Evolutionary conservation across 495 filamentous ascomycete species (phyloP).

Genomic region (Lasiosphaeriaceae sp.): DNA sequence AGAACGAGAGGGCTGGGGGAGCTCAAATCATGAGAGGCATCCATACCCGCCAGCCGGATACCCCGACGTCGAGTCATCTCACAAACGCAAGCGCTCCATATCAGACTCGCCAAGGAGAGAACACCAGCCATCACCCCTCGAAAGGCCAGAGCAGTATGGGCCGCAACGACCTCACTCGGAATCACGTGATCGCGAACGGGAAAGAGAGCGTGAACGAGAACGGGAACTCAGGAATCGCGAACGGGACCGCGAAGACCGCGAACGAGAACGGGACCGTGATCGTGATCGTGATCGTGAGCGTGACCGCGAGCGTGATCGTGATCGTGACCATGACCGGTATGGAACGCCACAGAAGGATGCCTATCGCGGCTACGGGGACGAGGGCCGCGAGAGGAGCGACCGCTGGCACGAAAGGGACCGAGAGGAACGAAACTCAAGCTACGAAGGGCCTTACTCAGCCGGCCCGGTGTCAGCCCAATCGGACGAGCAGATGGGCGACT

Average conservation of each 20-base stretch:
- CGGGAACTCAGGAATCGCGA: background rate
- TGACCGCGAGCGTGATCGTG: background rate
- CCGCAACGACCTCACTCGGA: constrained; percentile 32
- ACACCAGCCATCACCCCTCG: constrained; percentile 21
- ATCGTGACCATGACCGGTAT: constrained; percentile 33
- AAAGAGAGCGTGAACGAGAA: constrained; percentile 23
- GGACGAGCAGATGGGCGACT: constrained; percentile 44
- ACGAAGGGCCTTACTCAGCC: constrained; percentile 39
- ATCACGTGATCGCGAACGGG: constrained; percentile 31
- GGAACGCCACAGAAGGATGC: constrained; percentile 31
- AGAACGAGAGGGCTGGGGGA: constrained; percentile 26
- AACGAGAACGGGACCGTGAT: background rate
- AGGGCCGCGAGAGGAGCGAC: constrained; percentile 36
- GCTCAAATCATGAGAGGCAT: constrained; percentile 32
- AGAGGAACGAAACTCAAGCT: constrained; percentile 42
- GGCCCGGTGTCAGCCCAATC: constrained; percentile 35
- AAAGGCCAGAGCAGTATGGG: constrained; percentile 20
- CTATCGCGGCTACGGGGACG: constrained; percentile 36
- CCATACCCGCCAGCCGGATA: constrained; percentile 35
- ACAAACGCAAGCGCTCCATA: constrained; percentile 53
- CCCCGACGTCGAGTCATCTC: constrained; percentile 36
- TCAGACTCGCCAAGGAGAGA: constrained; percentile 40
- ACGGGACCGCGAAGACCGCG: background rate
- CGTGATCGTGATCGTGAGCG: background rate
- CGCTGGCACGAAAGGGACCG: constrained; percentile 41